Evolutionary conservation across 2,329 filamentous ascomycete genomes (phyloP).

Genomic region (Sphaerulina vaccinii): DNA sequence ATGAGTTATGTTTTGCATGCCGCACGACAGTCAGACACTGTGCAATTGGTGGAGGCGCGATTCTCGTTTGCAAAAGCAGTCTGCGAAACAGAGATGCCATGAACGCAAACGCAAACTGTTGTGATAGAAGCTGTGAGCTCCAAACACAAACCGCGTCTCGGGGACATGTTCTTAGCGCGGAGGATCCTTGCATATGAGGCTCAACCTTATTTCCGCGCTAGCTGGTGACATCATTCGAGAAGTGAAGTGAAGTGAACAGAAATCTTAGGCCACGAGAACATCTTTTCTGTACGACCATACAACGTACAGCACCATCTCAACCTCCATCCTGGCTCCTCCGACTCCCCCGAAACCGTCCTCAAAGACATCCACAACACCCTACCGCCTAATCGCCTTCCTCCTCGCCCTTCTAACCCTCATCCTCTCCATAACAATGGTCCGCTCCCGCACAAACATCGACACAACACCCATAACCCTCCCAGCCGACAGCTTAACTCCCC

Average conservation of each 20-base stretch:
- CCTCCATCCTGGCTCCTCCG: conserved; percentile 5
- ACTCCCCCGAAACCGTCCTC: not conserved
- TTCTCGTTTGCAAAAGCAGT: too few species aligned
- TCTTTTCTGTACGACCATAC: too few species aligned
- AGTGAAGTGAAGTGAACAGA: too few species aligned
- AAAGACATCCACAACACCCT: not conserved
- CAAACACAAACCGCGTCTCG: not conserved
- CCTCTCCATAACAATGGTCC: conserved; percentile 23
- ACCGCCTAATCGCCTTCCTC: conserved; percentile 3
- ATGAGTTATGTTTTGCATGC: too few species aligned
- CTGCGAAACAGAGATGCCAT: not conserved
- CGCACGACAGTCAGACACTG: too few species aligned
- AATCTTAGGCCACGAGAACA: too few species aligned
- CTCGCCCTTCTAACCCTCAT: conserved; percentile 13
- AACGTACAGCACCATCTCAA: not conserved
- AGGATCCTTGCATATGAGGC: not conserved
- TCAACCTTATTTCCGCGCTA: too few species aligned
- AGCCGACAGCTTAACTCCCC: conserved; percentile 41
- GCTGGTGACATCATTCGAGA: too few species aligned
- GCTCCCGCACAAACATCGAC: conserved; percentile 18
- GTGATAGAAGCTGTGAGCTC: not conserved
- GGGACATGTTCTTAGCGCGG: not conserved
- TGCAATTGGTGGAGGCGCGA: too few species aligned
- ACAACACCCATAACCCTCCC: conserved; percentile 40
- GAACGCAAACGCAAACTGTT: not conserved